Conservation (phyloP, 202 grass and related monocot genomes). For the Digitaria exilis region DNA sequence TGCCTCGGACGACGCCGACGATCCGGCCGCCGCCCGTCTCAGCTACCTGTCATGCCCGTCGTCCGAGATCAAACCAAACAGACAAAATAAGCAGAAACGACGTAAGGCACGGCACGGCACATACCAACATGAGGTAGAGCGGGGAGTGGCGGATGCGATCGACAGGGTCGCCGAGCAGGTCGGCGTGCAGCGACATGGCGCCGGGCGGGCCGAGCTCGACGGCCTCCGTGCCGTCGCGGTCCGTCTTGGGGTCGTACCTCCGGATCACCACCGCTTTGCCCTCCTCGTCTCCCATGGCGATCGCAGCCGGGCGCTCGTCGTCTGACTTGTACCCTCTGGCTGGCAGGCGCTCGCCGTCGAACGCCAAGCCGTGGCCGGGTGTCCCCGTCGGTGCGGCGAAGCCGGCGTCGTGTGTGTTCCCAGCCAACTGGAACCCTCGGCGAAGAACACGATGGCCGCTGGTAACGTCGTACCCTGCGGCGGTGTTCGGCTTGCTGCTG, state of each 20-base stretch:
- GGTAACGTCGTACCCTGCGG: too few relatives aligned
- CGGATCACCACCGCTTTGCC: constrained; percentile 33
- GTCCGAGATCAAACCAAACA: too few relatives aligned
- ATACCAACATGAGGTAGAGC: constrained; percentile 71
- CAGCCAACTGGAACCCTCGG: too few relatives aligned
- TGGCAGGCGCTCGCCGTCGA: background rate
- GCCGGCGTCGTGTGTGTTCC: too few relatives aligned
- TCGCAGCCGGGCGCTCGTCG: too few relatives aligned
- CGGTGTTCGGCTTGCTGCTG: too few relatives aligned
- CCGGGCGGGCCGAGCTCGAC: constrained; percentile 70
- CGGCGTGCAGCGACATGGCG: constrained; percentile 72
- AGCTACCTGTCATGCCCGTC: constrained; percentile 88
- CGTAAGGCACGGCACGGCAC: background rate
- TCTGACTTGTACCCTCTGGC: background rate
- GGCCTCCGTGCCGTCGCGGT: constrained; percentile 56
- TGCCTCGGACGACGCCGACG: constrained; percentile 78
- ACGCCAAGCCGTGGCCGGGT: too few relatives aligned
- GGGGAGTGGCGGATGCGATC: constrained; percentile 79
- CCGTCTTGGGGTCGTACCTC: constrained; percentile 59
- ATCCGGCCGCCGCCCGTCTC: constrained; percentile 53
- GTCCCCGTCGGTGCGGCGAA: too few relatives aligned
- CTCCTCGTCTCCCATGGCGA: background rate
- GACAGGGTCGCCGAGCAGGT: constrained; percentile 81
- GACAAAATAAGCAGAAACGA: too few relatives aligned
- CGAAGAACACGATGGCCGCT: too few relatives aligned